A percentile compares a stretch with the other conserved stretches of the same genome.
These are phyloP conservation scores for Mikania micrantha DNA, from an alignment of 129 eudicot genomes.

Conservation along the genomic window DNA sequence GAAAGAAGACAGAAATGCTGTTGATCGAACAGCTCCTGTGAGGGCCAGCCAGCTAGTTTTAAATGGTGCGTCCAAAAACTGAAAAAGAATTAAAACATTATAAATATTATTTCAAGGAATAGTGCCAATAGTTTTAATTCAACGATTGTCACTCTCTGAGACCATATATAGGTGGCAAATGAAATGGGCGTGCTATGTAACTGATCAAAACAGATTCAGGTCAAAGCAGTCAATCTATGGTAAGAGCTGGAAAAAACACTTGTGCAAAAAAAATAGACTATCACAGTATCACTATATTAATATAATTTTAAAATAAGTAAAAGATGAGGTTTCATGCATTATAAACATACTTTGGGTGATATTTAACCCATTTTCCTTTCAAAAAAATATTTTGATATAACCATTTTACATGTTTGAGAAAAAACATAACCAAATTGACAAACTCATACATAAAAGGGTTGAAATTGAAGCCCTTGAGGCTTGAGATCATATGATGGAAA, in stretches of 20 bases:
- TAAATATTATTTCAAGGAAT: background rate
- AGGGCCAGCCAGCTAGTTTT: slow-evolving; percentile 89
- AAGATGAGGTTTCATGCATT: too few relatives aligned
- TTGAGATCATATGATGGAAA: background rate
- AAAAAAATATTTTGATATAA: background rate
- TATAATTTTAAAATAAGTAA: too few relatives aligned
- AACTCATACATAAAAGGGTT: background rate
- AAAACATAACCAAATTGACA: too few relatives aligned
- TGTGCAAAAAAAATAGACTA: too few relatives aligned
- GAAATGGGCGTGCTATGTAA: background rate
- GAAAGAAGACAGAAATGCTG: slow-evolving; percentile 84
- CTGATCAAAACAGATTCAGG: background rate
- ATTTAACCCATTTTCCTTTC: background rate
- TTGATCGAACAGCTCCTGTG: slow-evolving; percentile 91
- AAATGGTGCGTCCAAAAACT: slow-evolving; percentile 87
- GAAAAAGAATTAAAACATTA: slow-evolving; percentile 15
- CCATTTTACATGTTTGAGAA: too few relatives aligned
- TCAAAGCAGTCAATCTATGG: background rate
- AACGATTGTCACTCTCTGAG: too few relatives aligned
- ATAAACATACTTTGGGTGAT: too few relatives aligned
- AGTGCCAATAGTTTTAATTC: too few relatives aligned
- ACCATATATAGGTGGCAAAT: background rate
- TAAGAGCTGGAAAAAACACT: too few relatives aligned
- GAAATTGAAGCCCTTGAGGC: background rate
- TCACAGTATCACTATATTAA: too few relatives aligned